Evolutionary conservation across 2,329 filamentous ascomycete species (phyloP), one percentile per base, ranked within the genome.

Genomic region (Fusarium metavorans): DNA sequence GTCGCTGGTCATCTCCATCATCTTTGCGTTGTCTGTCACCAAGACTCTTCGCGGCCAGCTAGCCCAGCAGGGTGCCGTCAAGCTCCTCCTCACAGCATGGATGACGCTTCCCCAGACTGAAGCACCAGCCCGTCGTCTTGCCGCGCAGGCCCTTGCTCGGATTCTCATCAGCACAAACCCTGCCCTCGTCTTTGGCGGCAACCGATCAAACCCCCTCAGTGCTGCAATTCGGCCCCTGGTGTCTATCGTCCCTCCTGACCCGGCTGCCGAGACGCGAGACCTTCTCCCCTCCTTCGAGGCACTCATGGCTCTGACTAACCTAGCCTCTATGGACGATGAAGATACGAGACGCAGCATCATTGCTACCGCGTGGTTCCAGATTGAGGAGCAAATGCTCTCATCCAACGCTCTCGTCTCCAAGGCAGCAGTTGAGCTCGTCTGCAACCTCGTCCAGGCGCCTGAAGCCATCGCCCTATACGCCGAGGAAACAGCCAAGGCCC

Each of bases 51-150:
- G 97, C 13, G 94, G 95, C 1, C 88, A 90, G 58, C 91, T 99
- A 73, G 94, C 95, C 4, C 97, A 98, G 80, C 95, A 98, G 86
- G 97, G 97, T n/a, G 95, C 94, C 2, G 90, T 98, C 20, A 97
- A 93, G 77, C 89, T 98, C 2, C 88, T 98, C 25, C 88, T 98
- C 30, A 89, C 92, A 16, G 89, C 92, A 64, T 92, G 91, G 88
- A 87, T 88, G 14, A 85, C 87, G n/a, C 87, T 94, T 5, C 86
- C 89, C 2, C 86, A 89, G 34, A 84, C 86, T 2, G 88, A 88
- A 52, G 74, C 80, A 11, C 79, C 80, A 35, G 79, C 84, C 1
- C 88, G 86, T 72, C 88, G 90, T 27, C 90, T 88, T 48, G 92
- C 94, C 14, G 94, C 93, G 2, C 97, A 95, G 80, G 93, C 94